Conservation (phyloP, 2,329 filamentous ascomycete species). For the Fusarium longipes region DNA sequence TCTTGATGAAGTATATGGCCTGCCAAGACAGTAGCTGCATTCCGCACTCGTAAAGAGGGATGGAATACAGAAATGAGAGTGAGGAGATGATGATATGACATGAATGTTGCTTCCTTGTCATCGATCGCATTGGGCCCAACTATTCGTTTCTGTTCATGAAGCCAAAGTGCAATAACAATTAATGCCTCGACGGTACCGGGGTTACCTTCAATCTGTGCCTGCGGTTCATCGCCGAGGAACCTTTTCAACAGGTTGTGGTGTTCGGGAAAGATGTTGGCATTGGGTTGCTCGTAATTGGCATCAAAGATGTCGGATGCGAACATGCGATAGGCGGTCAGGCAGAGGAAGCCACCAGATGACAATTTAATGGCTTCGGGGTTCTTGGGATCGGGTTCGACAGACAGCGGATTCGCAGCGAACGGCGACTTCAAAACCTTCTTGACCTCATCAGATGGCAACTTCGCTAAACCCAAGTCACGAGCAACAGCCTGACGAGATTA, state of each 20-base stretch:
- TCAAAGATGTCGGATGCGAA: constrained; percentile 72
- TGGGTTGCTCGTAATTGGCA: constrained; percentile 63
- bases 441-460: constrained; percentile 59
- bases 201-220: constrained; percentile 60
- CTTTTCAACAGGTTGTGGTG: constrained; percentile 65
- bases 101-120: constrained; percentile 59
- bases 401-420: constrained; percentile 59
- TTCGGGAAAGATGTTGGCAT: constrained; percentile 69
- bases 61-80: constrained; percentile 70
- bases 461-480: constrained; percentile 68
- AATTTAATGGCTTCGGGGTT: constrained; percentile 65
- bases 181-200: constrained; percentile 69
- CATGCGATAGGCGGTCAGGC: constrained; percentile 70
- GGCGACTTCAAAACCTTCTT: constrained; percentile 57
- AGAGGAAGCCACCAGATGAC: constrained; percentile 68
- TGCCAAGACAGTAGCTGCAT: constrained; percentile 65
- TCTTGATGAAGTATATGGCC: constrained; percentile 67
- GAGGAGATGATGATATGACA: constrained; percentile 70
- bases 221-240: constrained; percentile 64
- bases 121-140: constrained; percentile 46
- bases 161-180: constrained; percentile 68
- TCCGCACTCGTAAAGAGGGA: constrained; percentile 63
- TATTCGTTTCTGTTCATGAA: constrained; percentile 63
- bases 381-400: constrained; percentile 58
- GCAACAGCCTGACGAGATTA: constrained; percentile 66